Evolutionary conservation across 176 grass and related monocot genomes (phyloP).

Genomic region (Coix lacrymajobi): DNA sequence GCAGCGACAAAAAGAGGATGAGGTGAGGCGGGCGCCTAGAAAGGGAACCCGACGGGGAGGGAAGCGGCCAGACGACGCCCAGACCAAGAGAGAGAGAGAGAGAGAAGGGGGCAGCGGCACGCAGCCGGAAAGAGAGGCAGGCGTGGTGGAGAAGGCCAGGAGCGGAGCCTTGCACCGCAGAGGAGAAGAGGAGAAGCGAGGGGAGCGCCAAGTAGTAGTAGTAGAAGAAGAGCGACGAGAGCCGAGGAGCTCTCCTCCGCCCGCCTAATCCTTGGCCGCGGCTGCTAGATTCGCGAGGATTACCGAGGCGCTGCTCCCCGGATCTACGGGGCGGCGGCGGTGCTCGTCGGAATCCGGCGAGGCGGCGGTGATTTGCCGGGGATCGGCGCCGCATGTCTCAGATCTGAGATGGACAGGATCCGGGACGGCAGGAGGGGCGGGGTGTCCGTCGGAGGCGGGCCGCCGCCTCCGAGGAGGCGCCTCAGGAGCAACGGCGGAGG

Average conservation of each 20-base stretch:
- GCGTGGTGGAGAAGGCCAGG: not conserved
- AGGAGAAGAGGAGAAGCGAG: not conserved
- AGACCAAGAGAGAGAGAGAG: not conserved
- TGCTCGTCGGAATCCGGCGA: slow-evolving; percentile 25
- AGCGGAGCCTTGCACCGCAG: not conserved
- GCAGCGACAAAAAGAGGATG: slow-evolving; percentile 74
- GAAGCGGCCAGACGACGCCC: slow-evolving; percentile 21
- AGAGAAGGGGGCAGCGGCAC: not conserved
- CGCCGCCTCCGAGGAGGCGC: slow-evolving; percentile 32
- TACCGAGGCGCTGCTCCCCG: not conserved
- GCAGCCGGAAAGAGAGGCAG: not conserved
- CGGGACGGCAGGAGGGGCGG: slow-evolving; percentile 51
- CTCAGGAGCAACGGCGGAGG: slow-evolving; percentile 48
- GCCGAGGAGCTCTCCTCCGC: slow-evolving; percentile 1
- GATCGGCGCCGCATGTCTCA: slow-evolving; percentile 46
- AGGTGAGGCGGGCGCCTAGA: slow-evolving; percentile 50
- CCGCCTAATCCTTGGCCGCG: not conserved
- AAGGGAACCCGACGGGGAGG: slow-evolving; percentile 35
- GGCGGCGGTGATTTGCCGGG: slow-evolving; percentile 30
- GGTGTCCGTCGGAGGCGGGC: slow-evolving; percentile 42
- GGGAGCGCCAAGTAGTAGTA: not conserved
- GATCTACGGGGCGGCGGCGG: slow-evolving; percentile 19
- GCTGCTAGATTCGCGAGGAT: not conserved
- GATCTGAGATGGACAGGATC: slow-evolving; percentile 79
- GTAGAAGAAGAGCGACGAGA: not conserved